Conservation (phyloP, 2,329 filamentous ascomycete genomes). For the Aureobasidium sp. region DNA sequence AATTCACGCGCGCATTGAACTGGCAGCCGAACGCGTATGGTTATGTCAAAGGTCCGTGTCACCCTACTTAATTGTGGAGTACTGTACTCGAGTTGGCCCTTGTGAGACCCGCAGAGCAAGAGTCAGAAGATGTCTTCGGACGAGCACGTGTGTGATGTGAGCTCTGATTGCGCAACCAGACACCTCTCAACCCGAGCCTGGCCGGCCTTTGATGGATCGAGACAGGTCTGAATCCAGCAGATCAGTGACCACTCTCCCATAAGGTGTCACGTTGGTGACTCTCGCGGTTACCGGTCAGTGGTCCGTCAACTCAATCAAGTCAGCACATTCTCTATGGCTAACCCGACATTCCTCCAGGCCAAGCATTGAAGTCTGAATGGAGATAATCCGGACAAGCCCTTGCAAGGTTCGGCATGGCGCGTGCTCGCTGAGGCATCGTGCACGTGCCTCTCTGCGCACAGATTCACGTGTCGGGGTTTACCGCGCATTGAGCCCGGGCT, state of each 20-base stretch:
- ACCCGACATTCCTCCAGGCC: background rate
- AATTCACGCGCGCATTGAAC: background rate
- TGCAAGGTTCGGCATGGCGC: background rate
- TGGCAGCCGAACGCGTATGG: background rate
- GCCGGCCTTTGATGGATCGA: background rate
- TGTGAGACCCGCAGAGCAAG: background rate
- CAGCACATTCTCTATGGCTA: background rate
- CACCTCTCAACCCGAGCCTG: background rate
- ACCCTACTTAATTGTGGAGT: background rate
- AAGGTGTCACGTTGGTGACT: background rate
- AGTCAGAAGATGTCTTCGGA: background rate
- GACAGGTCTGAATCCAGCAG: background rate
- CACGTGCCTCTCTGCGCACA: background rate
- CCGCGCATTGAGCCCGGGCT: constrained; percentile 2
- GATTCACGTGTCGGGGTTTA: background rate
- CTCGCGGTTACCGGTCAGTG: background rate
- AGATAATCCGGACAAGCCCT: background rate
- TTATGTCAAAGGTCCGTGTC: background rate
- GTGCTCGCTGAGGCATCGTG: background rate
- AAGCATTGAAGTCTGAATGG: background rate
- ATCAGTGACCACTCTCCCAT: background rate
- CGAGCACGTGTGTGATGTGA: background rate
- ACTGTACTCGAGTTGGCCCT: background rate
- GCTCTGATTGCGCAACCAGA: background rate
- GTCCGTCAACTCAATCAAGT: background rate